Conservation (phyloP, 169 alveolate genomes). For the Plasmodium inui region DNA sequence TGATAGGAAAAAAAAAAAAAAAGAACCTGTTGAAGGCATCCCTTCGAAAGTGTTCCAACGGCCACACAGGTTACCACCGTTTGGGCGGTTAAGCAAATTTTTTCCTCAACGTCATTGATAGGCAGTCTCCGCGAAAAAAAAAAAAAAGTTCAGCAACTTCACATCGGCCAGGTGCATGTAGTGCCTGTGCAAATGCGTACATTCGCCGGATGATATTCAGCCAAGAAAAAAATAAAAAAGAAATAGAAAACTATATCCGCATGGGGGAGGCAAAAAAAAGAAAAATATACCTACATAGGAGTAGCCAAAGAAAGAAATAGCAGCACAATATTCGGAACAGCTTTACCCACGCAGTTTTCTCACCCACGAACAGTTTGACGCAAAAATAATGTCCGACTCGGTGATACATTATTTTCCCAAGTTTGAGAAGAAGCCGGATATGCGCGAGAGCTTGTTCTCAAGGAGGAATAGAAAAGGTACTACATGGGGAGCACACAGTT, state of each 20-base stretch:
- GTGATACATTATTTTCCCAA: constrained; percentile 24
- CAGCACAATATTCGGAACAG: neutral
- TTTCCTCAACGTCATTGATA: neutral
- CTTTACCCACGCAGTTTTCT: neutral
- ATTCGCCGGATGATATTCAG: neutral
- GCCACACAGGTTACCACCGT: neutral
- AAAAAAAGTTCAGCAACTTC: neutral
- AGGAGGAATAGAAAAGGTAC: constrained; percentile 60
- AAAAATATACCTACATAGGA: neutral
- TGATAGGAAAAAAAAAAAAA: neutral
- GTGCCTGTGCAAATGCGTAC: neutral
- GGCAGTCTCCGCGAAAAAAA: neutral
- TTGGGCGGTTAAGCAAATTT: neutral
- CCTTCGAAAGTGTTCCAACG: neutral
- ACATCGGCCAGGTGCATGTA: neutral
- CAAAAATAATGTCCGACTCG: constrained; percentile 37
- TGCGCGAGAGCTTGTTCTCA: constrained; percentile 29
- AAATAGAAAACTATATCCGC: neutral
- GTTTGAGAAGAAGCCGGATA: constrained; percentile 61
- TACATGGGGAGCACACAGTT: neutral
- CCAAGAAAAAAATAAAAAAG: neutral
- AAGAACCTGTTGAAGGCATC: neutral
- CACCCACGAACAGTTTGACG: neutral
- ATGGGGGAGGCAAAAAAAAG: neutral
- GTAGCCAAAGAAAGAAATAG: neutral